These are phyloP conservation scores for Candida nanaspora DNA, from an alignment of 805 yeast genomes.

Conservation along the genomic window DNA sequence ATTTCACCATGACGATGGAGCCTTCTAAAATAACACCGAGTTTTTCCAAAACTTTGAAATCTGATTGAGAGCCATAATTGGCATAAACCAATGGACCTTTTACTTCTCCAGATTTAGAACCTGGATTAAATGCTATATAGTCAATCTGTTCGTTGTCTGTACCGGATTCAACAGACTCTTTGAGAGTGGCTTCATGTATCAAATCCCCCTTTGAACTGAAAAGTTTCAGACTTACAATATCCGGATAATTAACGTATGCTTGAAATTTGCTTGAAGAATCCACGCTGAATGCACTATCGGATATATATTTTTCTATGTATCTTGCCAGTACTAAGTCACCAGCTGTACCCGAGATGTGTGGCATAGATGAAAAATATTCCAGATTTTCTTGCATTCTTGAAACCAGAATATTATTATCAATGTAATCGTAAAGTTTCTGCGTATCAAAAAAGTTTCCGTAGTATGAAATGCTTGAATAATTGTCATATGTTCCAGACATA, in stretches of 20 bases:
- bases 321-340: conserved; percentile 73
- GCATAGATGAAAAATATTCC: conserved; percentile 71
- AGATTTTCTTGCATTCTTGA: conserved; percentile 55
- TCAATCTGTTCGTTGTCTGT: conserved; percentile 22
- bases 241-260: conserved; percentile 64
- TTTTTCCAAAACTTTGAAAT: conserved; percentile 36
- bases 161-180: conserved; percentile 7
- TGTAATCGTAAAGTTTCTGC: conserved; percentile 38
- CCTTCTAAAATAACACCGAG: conserved; percentile 34
- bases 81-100: conserved; percentile 52
- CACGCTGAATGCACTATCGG: conserved; percentile 45
- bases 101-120: conserved; percentile 52
- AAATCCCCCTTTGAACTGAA: conserved; percentile 11
- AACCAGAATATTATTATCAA: conserved; percentile 45
- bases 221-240: conserved; percentile 22
- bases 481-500: conserved; percentile 47
- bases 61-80: conserved; percentile 56
- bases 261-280: conserved; percentile 45
- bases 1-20: conserved; percentile 54
- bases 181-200: conserved; percentile 14
- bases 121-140: conserved; percentile 57
- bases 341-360: conserved; percentile 82
- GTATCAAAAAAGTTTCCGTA: conserved; percentile 62
- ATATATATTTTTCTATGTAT: conserved; percentile 54
- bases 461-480: conserved; percentile 24